Conservation (phyloP, 1,139 yeast genomes). For the Candida pseudoviswanathii region DNA sequence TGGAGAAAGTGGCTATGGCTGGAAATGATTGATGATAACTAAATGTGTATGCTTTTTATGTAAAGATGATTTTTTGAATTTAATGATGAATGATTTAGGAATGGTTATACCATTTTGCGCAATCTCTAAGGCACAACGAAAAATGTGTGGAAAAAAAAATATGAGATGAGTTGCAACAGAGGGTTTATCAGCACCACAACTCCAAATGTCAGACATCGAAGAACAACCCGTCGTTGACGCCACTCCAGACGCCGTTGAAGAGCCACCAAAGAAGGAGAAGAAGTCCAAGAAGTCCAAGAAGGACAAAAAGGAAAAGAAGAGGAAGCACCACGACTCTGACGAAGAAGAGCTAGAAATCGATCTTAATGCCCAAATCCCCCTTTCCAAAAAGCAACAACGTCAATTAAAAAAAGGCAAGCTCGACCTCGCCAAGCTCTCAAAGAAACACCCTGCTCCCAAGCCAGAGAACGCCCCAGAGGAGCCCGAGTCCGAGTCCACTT, state of each 20-base stretch:
- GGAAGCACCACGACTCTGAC: slow-evolving; percentile 3
- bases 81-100: slow-evolving; percentile 1
- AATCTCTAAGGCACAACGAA: background rate
- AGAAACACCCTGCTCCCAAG: slow-evolving; percentile 50
- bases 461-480: slow-evolving; percentile 30
- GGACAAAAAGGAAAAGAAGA: slow-evolving; percentile 18
- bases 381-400: slow-evolving; percentile 91
- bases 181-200: background rate
- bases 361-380: slow-evolving; percentile 72
- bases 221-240: background rate
- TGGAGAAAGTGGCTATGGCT: slow-evolving; percentile 88
- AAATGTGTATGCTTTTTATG: background rate
- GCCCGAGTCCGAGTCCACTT: slow-evolving; percentile 20
- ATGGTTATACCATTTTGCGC: background rate
- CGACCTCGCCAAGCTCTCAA: slow-evolving; percentile 57
- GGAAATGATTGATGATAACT: slow-evolving; percentile 58
- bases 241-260: background rate
- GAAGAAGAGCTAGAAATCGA: slow-evolving; percentile 68
- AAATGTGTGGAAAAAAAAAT: slow-evolving; percentile 2
- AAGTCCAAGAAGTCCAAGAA: slow-evolving; percentile 11
- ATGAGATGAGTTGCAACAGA: slow-evolving; percentile 7
- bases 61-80: background rate
- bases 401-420: slow-evolving; percentile 78
- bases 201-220: slow-evolving; percentile 12
- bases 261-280: slow-evolving; percentile 11